These are phyloP conservation scores for Pleurotus cornucopiae DNA, from an alignment of 768 basidiomycete species.

Conservation along the genomic window DNA sequence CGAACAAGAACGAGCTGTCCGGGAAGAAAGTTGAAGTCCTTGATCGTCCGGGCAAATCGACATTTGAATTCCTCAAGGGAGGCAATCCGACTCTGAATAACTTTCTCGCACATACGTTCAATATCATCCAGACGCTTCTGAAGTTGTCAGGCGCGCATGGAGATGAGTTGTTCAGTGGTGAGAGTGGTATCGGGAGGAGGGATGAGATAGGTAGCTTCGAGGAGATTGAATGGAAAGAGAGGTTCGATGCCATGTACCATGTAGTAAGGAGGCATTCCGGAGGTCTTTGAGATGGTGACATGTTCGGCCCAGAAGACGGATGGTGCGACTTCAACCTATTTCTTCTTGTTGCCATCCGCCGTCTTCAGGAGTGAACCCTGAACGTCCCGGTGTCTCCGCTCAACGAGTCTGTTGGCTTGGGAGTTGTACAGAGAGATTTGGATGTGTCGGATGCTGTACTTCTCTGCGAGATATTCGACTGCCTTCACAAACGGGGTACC, in stretches of 20 bases:
- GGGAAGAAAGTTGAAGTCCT: slow-evolving; percentile 18
- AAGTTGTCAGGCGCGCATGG: slow-evolving; percentile 15
- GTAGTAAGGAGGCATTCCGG: slow-evolving; percentile 18
- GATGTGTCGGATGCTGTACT: slow-evolving; percentile 21
- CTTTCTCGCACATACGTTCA: not conserved
- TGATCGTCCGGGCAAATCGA: slow-evolving; percentile 12
- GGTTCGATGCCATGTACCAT: slow-evolving; percentile 16
- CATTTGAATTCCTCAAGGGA: slow-evolving; percentile 22
- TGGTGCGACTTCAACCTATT: slow-evolving; percentile 17
- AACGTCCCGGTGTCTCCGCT: slow-evolving; percentile 20
- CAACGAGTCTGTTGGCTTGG: slow-evolving; percentile 25
- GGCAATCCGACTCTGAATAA: slow-evolving; percentile 11
- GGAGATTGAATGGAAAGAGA: too few species aligned
- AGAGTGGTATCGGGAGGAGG: too few species aligned
- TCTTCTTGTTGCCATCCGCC: slow-evolving; percentile 3
- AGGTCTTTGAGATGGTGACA: slow-evolving; percentile 12
- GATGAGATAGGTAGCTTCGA: too few species aligned
- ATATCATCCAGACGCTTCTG: slow-evolving; percentile 21
- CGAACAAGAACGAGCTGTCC: slow-evolving; percentile 29
- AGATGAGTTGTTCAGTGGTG: too few species aligned
- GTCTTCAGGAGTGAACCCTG: slow-evolving; percentile 15
- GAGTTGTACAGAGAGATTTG: slow-evolving; percentile 31
- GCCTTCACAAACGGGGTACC: slow-evolving; percentile 25
- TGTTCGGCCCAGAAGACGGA: slow-evolving; percentile 9
- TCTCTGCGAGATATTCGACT: slow-evolving; percentile 3